These are phyloP conservation scores for Angomonas deanei DNA, from an alignment of 208 protist species.

Conservation along the genomic window DNA sequence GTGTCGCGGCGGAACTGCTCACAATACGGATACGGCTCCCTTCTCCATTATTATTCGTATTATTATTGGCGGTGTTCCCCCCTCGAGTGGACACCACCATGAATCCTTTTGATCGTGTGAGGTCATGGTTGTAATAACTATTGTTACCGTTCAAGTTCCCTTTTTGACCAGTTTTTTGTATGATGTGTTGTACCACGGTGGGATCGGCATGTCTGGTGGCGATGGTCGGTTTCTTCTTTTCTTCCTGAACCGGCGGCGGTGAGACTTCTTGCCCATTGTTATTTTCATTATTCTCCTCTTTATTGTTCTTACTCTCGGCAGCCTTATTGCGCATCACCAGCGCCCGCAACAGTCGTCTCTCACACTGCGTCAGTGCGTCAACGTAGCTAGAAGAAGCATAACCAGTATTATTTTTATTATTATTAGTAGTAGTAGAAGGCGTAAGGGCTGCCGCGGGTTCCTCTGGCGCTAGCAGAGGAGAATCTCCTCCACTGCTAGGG, in stretches of 20 bases:
- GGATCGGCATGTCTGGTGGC: not conserved
- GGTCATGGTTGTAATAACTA: too few species aligned
- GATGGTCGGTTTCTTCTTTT: not conserved
- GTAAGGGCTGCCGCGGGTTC: not conserved
- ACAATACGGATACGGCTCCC: too few species aligned
- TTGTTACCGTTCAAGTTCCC: too few species aligned
- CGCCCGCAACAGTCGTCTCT: constrained; percentile 1
- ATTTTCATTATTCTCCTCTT: too few species aligned
- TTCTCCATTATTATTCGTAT: not conserved
- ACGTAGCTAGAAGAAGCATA: not conserved
- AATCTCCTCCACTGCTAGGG: too few species aligned
- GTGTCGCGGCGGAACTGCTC: not conserved
- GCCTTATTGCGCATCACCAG: not conserved
- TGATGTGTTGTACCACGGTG: not conserved
- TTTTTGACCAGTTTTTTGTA: too few species aligned
- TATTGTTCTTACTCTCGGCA: too few species aligned
- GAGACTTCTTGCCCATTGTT: not conserved
- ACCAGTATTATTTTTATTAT: not conserved
- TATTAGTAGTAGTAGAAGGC: not conserved
- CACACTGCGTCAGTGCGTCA: not conserved
- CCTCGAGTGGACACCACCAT: not conserved
- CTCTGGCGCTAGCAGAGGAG: not conserved
- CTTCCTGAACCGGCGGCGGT: not conserved
- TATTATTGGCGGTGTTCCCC: not conserved
- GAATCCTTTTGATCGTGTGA: too few species aligned